phyloP scores from a whole-genome alignment of 768 basidiomycete species.

The Favolaschia claudopus region DNA sequence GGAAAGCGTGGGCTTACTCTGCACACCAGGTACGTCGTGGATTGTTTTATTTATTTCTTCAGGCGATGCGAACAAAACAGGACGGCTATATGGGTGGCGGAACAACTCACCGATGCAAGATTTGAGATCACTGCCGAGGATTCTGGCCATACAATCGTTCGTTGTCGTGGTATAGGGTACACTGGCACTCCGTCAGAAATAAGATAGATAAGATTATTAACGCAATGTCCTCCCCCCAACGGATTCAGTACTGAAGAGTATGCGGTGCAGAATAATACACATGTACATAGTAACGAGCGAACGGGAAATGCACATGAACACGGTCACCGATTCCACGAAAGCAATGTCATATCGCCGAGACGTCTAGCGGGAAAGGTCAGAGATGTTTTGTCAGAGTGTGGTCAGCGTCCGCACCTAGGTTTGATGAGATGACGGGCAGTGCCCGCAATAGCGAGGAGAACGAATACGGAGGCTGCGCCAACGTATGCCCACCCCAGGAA shows the following conservation, averaged over 20 bases:
- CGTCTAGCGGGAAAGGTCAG: conserved; percentile 55
- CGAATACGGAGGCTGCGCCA: conserved; percentile 85
- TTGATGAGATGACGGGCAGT: conserved; percentile 93
- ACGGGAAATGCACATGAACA: neutral
- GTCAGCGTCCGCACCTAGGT: conserved; percentile 72
- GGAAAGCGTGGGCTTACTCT: conserved; percentile 64
- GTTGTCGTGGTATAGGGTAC: conserved; percentile 73
- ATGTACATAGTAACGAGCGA: conserved; percentile 29
- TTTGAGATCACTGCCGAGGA: conserved; percentile 61
- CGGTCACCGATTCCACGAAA: conserved; percentile 80
- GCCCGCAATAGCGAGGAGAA: conserved; percentile 85
- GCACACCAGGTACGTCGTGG: conserved; percentile 65
- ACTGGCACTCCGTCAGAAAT: conserved; percentile 30
- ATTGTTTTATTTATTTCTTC: neutral
- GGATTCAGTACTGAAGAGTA: neutral
- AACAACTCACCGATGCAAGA: conserved; percentile 70
- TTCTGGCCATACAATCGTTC: conserved; percentile 52
- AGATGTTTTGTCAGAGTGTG: conserved; percentile 6
- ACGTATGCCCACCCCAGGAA: conserved; percentile 99
- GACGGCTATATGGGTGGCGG: conserved; percentile 78
- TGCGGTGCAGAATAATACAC: conserved; percentile 24
- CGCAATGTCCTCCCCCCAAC: conserved; percentile 19
- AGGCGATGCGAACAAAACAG: conserved; percentile 33
- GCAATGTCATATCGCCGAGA: conserved; percentile 84
- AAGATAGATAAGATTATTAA: conserved; percentile 26